Evolutionary conservation across 176 grass and related monocot genomes (phyloP), one percentile per base, ranked within the genome.

Genomic region (Oryza brachyantha): DNA sequence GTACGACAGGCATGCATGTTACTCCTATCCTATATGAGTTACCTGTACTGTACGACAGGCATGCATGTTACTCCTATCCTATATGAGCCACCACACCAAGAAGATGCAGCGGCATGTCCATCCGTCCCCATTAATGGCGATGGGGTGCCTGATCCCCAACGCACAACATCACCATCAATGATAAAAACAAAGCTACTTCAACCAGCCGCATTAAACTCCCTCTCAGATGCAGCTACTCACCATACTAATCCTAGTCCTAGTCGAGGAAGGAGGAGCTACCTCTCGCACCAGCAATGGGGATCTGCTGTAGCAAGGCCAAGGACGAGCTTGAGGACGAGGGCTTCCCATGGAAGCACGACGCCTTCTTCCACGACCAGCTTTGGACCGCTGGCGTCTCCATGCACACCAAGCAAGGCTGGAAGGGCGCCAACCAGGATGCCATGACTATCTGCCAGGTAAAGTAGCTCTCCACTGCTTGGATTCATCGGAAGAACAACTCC

Each of bases 401-500:
- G 87, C 85, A 86, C 85, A 86, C 92, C 67, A 91, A 98, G 75
- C 95, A 94, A 73, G 95, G 95, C 0, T 90, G 89, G 87, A 98
- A 98, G 73, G 95, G 95, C 14, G 81, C 90, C 80, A 98, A 98
- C 87, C 95, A 98, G 85, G 95, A 98, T 40, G 81, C 95, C 78
- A 98, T 98, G 92, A 80, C 80, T 28, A 75, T 88, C 65, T 91
- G 61, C 85, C 92, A 98, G 92, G 95, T 93, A 70, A 50, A 45
- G 13, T 14, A 76, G 13, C 6, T 42, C 28, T 58, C 60, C 60
- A 5, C 1, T 22, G 0, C 31, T 66, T 25, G 28, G 22, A 72
- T 55, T 22, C 6, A 38, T 38, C 37, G 8, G 37, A 38, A 8
- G 7, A 38, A 6, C 1, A 7, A 3, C 1, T 17, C 8, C 1